A percentile compares a stretch with the other conserved stretches of the same genome.
These are phyloP conservation scores for Nemania abortiva DNA, from an alignment of 2,329 filamentous ascomycete species.

Conservation along the genomic window DNA sequence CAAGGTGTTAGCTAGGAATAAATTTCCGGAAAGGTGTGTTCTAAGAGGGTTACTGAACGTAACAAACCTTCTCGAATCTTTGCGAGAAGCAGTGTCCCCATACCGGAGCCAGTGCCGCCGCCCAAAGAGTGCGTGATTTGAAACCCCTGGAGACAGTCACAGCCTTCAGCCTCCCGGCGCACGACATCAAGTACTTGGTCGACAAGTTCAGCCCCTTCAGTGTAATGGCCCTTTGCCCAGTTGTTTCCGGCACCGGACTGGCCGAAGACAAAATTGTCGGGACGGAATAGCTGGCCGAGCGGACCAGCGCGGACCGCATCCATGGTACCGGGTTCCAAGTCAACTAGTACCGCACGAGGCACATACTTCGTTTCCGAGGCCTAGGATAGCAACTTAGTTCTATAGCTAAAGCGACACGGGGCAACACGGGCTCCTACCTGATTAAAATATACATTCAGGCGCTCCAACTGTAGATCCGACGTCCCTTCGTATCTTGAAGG, in stretches of 20 bases:
- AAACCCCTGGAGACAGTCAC: conserved; percentile 99
- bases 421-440: conserved; percentile 58
- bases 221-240: conserved; percentile 99
- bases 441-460: conserved; percentile 99
- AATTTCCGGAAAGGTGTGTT: no score
- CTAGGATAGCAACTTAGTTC: conserved; percentile 11
- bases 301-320: conserved; percentile 98
- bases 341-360: conserved; percentile 98
- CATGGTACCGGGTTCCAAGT: conserved; percentile 99
- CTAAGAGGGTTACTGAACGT: no score
- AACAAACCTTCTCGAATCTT: conserved; percentile 78
- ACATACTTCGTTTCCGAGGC: conserved; percentile 86
- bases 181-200: conserved; percentile 99
- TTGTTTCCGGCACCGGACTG: conserved; percentile 99
- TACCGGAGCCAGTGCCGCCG: conserved; percentile 99
- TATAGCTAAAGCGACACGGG: no score
- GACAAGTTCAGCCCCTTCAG: conserved; percentile 98
- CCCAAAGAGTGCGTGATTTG: conserved; percentile 99
- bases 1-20: no score
- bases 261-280: conserved; percentile 99
- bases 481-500: conserved; percentile 87
- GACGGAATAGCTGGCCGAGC: conserved; percentile 98
- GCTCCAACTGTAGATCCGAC: conserved; percentile 98
- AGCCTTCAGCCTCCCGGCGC: conserved; percentile 97
- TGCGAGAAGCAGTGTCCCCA: conserved; percentile 99